phyloP scores from a whole-genome alignment of 805 yeast species.

The Alloascoidea africana region DNA sequence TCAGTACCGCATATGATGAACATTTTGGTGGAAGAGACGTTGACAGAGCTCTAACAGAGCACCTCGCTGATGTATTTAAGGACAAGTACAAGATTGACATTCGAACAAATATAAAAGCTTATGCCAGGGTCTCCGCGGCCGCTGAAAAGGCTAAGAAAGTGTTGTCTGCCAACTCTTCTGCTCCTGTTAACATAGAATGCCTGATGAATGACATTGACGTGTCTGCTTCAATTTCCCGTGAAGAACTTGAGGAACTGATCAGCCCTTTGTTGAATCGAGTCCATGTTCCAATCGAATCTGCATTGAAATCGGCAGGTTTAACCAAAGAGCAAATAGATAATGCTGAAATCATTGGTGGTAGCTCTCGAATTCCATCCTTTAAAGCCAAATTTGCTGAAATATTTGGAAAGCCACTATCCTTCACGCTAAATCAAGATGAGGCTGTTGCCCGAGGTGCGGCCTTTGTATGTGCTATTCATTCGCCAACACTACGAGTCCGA shows the following conservation, averaged over 20 bases:
- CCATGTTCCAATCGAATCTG: slow-evolving; percentile 62
- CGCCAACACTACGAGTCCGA: slow-evolving; percentile 96
- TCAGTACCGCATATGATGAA: slow-evolving; percentile 87
- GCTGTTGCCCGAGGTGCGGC: slow-evolving; percentile 99
- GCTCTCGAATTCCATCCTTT: slow-evolving; percentile 91
- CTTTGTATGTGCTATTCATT: slow-evolving; percentile 96
- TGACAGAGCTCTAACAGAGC: slow-evolving; percentile 86
- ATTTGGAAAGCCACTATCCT: slow-evolving; percentile 75
- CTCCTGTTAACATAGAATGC: slow-evolving; percentile 91
- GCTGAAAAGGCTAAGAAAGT: slow-evolving; percentile 93
- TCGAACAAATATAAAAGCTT: slow-evolving; percentile 85
- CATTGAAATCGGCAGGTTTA: slow-evolving; percentile 69
- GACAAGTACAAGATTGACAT: slow-evolving; percentile 88
- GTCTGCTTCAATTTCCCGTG: slow-evolving; percentile 76
- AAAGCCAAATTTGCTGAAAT: slow-evolving; percentile 69
- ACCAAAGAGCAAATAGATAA: slow-evolving; percentile 65
- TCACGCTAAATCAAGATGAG: slow-evolving; percentile 97
- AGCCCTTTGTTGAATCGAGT: slow-evolving; percentile 69
- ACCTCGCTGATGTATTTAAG: slow-evolving; percentile 87
- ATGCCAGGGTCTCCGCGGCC: slow-evolving; percentile 80
- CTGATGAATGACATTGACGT: slow-evolving; percentile 96
- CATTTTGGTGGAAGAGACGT: slow-evolving; percentile 98
- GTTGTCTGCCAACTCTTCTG: slow-evolving; percentile 86
- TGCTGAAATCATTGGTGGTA: slow-evolving; percentile 95
- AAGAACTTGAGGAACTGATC: slow-evolving; percentile 82